A percentile compares a stretch with the other conserved stretches of the same genome.
Evolutionary conservation across 2,329 filamentous ascomycete genomes (phyloP).

Genomic region (Ceratocystis ficicola): DNA sequence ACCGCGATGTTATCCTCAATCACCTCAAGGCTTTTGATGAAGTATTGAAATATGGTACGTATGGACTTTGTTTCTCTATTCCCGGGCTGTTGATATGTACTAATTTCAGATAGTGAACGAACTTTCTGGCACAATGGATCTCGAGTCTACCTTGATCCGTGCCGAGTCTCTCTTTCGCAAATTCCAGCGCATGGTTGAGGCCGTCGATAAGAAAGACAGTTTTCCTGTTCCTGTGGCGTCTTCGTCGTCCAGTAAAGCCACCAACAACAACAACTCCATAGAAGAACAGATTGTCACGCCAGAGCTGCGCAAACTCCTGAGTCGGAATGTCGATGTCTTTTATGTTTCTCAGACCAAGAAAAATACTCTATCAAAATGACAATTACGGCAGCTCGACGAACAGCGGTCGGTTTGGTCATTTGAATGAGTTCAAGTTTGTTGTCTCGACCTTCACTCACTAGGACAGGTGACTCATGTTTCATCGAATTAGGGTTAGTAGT

Average conservation of each 20-base stretch:
- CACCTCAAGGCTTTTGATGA: slow-evolving; percentile 93
- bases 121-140: slow-evolving; percentile 81
- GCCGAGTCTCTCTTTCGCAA: slow-evolving; percentile 80
- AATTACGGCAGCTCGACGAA: slow-evolving; percentile 14
- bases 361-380: slow-evolving; percentile 16
- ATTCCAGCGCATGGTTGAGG: slow-evolving; percentile 79
- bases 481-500: slow-evolving; percentile 5
- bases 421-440: background rate
- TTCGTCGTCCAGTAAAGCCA: slow-evolving; percentile 22
- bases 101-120: slow-evolving; percentile 63
- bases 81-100: background rate
- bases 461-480: background rate
- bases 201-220: slow-evolving; percentile 80
- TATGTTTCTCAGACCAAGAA: slow-evolving; percentile 27
- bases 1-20: slow-evolving; percentile 89
- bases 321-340: slow-evolving; percentile 35
- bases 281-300: slow-evolving; percentile 42
- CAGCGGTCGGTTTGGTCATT: slow-evolving; percentile 20
- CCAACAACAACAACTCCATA: slow-evolving; percentile 27
- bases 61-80: too few species aligned
- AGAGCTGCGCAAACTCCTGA: slow-evolving; percentile 43
- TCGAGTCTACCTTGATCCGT: slow-evolving; percentile 71
- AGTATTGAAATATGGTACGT: slow-evolving; percentile 83
- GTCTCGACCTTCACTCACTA: background rate
- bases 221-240: slow-evolving; percentile 45